Conservation (phyloP, 805 yeast genomes). For the Lachancea mirantina region DNA sequence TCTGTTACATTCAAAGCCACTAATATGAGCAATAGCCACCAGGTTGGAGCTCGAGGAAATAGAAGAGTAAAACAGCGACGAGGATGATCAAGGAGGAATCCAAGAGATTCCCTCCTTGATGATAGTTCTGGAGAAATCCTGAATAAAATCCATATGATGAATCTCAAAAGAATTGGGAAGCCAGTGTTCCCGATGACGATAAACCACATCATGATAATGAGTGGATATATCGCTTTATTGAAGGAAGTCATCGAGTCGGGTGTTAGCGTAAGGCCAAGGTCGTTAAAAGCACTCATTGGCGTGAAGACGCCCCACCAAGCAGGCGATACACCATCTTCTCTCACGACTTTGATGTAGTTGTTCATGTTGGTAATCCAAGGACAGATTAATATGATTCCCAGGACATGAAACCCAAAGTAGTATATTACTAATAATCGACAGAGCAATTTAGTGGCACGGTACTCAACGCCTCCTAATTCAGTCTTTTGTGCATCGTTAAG, state of each 20-base stretch:
- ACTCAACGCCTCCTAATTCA: conserved; percentile 96
- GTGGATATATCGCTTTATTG: conserved; percentile 53
- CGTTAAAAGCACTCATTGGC: conserved; percentile 71
- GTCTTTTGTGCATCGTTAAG: conserved; percentile 78
- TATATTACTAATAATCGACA: conserved; percentile 57
- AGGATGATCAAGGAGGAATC: conserved; percentile 88
- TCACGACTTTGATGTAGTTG: conserved; percentile 39
- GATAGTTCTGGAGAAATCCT: conserved; percentile 62
- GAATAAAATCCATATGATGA: conserved; percentile 73
- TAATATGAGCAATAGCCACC: conserved; percentile 83
- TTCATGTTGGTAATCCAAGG: conserved; percentile 50
- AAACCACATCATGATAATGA: conserved; percentile 58
- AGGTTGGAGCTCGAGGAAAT: conserved; percentile 88
- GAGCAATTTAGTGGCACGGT: conserved; percentile 75
- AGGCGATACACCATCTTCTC: conserved; percentile 56
- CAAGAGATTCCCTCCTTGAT: conserved; percentile 62
- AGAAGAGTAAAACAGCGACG: conserved; percentile 91
- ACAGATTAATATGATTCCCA: conserved; percentile 45
- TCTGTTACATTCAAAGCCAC: conserved; percentile 69
- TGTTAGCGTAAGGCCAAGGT: conserved; percentile 75
- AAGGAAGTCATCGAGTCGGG: conserved; percentile 74
- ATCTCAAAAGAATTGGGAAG: conserved; percentile 76
- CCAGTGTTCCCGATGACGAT: conserved; percentile 93
- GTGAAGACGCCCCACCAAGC: conserved; percentile 95
- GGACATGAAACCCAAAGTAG: conserved; percentile 68